These are phyloP conservation scores for Pythium vanterpoolii DNA, from an alignment of 352 stramenopile species.

Conservation along the genomic window DNA sequence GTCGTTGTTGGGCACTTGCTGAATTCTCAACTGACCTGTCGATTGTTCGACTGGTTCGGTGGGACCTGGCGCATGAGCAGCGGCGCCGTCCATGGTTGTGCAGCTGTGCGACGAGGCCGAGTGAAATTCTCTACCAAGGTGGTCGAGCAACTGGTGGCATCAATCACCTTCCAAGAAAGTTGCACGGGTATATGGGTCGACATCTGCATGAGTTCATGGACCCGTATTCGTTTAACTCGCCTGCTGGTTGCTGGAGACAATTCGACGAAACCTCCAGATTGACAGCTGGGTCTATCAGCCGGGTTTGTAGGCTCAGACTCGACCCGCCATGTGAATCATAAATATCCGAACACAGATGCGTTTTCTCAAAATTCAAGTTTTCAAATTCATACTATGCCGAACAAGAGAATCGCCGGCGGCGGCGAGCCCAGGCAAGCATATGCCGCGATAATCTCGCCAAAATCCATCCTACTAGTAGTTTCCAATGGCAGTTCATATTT, in stretches of 20 bases:
- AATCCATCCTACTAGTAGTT: neutral
- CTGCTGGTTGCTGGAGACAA: neutral
- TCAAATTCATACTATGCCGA: neutral
- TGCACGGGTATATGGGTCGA: too few species aligned
- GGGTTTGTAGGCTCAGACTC: too few species aligned
- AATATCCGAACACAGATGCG: neutral
- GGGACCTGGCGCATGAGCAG: neutral
- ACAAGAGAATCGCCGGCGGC: neutral
- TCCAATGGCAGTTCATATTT: neutral
- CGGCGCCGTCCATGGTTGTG: neutral
- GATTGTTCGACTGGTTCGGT: neutral
- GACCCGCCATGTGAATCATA: too few species aligned
- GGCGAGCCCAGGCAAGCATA: neutral
- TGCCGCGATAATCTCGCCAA: too few species aligned
- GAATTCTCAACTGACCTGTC: neutral
- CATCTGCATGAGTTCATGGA: too few species aligned
- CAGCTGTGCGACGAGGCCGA: constrained; percentile 20
- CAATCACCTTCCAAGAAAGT: too few species aligned
- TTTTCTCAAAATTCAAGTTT: constrained; percentile 18
- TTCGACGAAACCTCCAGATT: neutral
- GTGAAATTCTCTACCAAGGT: constrained; percentile 9
- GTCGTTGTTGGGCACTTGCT: neutral
- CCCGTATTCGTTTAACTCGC: constrained; percentile 4
- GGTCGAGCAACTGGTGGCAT: too few species aligned
- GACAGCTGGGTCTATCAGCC: neutral